Percentiles rank a stretch among this genome's conserved stretches.
Conservation (phyloP, 805 yeast species). For the Kluyveromyces starmeri region DNA sequence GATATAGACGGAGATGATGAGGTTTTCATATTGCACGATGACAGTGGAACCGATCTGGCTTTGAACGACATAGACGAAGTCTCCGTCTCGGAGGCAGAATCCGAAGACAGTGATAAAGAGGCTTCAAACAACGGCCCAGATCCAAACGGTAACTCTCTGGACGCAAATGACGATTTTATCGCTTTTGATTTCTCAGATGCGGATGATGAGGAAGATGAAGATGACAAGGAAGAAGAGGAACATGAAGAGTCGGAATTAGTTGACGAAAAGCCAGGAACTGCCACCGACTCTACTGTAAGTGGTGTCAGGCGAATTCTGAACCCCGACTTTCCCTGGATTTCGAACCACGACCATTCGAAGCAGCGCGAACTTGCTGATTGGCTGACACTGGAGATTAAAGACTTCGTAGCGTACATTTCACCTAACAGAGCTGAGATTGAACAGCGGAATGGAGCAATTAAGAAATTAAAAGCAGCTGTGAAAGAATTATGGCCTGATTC, state of each 20-base stretch:
- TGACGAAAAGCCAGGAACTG: slow-evolving; percentile 1
- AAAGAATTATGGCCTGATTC: slow-evolving; percentile 66
- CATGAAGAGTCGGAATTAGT: too few relatives aligned
- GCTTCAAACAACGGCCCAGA: slow-evolving; percentile 5
- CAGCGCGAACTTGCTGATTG: slow-evolving; percentile 77
- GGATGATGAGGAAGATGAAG: slow-evolving; percentile 11
- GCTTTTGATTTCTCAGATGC: slow-evolving; percentile 31
- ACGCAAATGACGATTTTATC: slow-evolving; percentile 35
- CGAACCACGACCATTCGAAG: slow-evolving; percentile 65
- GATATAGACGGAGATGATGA: slow-evolving; percentile 15
- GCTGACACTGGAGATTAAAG: slow-evolving; percentile 77
- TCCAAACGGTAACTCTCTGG: slow-evolving; percentile 20
- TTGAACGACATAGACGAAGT: slow-evolving; percentile 4
- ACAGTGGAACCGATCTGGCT: slow-evolving; percentile 1
- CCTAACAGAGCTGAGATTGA: slow-evolving; percentile 70
- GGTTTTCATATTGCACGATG: neutral
- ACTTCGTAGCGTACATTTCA: slow-evolving; percentile 75
- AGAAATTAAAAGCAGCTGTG: slow-evolving; percentile 45
- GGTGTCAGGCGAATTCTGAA: slow-evolving; percentile 12
- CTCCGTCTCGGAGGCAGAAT: slow-evolving; percentile 15
- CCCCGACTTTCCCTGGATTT: slow-evolving; percentile 58
- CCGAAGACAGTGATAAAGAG: slow-evolving; percentile 13
- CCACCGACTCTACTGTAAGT: slow-evolving; percentile 3
- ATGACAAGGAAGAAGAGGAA: slow-evolving; percentile 7
- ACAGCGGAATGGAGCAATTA: slow-evolving; percentile 57